These are phyloP conservation scores for Pseudogymnoascus sp. DNA, from an alignment of 2,329 filamentous ascomycete genomes.

Conservation along the genomic window DNA sequence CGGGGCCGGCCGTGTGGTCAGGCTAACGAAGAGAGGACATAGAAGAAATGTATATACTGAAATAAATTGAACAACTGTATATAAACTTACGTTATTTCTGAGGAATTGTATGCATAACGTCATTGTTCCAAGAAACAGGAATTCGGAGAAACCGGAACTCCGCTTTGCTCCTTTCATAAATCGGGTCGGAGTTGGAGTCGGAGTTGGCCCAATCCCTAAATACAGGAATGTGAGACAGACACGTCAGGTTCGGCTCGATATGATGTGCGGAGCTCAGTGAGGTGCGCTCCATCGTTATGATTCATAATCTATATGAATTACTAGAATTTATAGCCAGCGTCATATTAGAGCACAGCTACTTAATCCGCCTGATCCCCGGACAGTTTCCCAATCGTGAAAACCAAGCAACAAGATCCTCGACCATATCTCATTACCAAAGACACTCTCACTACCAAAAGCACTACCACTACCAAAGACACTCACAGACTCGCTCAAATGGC, in stretches of 20 bases:
- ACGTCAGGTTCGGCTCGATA: background rate
- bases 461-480: background rate
- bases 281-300: background rate
- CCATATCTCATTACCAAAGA: background rate
- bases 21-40: background rate
- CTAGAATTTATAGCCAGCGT: background rate
- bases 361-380: background rate
- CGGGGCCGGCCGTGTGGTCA: conserved; percentile 21
- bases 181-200: background rate
- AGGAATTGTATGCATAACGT: background rate
- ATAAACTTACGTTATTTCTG: background rate
- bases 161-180: background rate
- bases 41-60: background rate
- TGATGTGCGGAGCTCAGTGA: too few relatives aligned
- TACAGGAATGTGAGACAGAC: background rate
- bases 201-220: background rate
- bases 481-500: background rate
- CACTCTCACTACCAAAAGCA: background rate
- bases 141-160: background rate
- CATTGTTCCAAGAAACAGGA: background rate
- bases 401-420: background rate
- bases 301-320: background rate
- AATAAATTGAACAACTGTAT: background rate
- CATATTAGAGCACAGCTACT: background rate
- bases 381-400: background rate